Evolutionary conservation across 1,139 yeast species (phyloP).

Genomic region (Hemisphaericaspora lyxosophila): DNA sequence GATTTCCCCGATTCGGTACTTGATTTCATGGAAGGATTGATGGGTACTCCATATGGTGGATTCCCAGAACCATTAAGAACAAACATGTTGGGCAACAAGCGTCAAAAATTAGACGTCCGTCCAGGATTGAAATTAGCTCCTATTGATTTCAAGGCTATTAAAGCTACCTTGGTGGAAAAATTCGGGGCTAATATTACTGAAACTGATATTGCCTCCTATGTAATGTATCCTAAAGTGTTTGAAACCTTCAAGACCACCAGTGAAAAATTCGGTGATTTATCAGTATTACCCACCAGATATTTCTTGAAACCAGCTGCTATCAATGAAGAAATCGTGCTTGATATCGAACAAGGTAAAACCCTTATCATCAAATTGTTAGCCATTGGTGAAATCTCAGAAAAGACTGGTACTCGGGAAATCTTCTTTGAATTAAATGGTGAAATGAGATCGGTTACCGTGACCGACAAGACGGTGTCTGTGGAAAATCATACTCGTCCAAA

Average conservation of each 20-base stretch:
- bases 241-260: conserved; percentile 76
- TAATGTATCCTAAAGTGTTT: conserved; percentile 97
- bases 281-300: conserved; percentile 88
- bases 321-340: conserved; percentile 86
- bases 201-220: conserved; percentile 88
- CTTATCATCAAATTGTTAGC: conserved; percentile 91
- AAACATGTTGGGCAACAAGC: conserved; percentile 76
- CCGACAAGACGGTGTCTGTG: conserved; percentile 81
- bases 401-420: conserved; percentile 92
- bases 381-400: conserved; percentile 79
- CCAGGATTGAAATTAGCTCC: conserved; percentile 91
- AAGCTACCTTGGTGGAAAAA: conserved; percentile 67
- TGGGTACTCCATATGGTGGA: conserved; percentile 99
- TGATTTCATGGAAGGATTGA: conserved; percentile 97
- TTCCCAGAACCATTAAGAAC: conserved; percentile 99
- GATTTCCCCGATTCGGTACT: conserved; percentile 98
- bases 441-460: conserved; percentile 90
- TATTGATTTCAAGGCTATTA: conserved; percentile 69
- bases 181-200: conserved; percentile 64
- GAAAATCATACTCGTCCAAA: conserved; percentile 86
- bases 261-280: conserved; percentile 86
- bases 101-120: conserved; percentile 83
- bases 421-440: conserved; percentile 98
- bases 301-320: conserved; percentile 84
- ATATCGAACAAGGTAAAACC: conserved; percentile 92